Conservation (phyloP, 768 basidiomycete genomes). For the Tephrocybe sp. region DNA sequence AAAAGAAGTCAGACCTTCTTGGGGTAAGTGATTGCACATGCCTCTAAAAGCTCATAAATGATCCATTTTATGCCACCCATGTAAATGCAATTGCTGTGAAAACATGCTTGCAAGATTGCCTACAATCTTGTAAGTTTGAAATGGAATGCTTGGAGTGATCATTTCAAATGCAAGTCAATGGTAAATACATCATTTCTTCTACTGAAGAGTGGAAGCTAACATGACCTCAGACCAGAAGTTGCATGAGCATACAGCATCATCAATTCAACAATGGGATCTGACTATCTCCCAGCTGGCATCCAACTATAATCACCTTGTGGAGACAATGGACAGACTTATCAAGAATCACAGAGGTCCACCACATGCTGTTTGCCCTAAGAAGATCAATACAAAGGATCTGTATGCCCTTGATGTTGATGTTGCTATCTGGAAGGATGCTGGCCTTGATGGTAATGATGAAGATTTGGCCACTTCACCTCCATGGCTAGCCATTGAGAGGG, state of each 20-base stretch:
- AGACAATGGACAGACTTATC: constrained; percentile 21
- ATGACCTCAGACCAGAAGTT: constrained; percentile 23
- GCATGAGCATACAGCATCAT: constrained; percentile 24
- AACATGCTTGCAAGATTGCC: constrained; percentile 15
- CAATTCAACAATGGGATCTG: constrained; percentile 25
- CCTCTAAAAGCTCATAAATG: not conserved
- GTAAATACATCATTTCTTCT: constrained; percentile 11
- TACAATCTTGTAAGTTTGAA: constrained; percentile 28
- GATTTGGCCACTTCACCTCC: constrained; percentile 9
- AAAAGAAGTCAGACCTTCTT: not conserved
- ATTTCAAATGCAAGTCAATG: constrained; percentile 17
- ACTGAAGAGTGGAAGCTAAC: not conserved
- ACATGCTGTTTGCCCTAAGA: constrained; percentile 20
- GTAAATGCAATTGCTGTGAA: constrained; percentile 27
- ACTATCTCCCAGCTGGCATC: constrained; percentile 22
- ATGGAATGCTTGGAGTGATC: constrained; percentile 20
- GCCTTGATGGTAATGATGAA: constrained; percentile 19
- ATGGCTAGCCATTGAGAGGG: constrained; percentile 29
- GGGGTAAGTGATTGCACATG: not conserved
- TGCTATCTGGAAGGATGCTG: constrained; percentile 33
- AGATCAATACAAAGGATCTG: constrained; percentile 21
- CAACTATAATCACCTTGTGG: constrained; percentile 29
- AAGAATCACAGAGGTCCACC: constrained; percentile 18
- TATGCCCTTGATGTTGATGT: constrained; percentile 36
- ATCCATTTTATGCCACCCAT: constrained; percentile 7